phyloP scores from a whole-genome alignment of 371 early-diverging fungal genomes.

The Coemansia sp. region DNA sequence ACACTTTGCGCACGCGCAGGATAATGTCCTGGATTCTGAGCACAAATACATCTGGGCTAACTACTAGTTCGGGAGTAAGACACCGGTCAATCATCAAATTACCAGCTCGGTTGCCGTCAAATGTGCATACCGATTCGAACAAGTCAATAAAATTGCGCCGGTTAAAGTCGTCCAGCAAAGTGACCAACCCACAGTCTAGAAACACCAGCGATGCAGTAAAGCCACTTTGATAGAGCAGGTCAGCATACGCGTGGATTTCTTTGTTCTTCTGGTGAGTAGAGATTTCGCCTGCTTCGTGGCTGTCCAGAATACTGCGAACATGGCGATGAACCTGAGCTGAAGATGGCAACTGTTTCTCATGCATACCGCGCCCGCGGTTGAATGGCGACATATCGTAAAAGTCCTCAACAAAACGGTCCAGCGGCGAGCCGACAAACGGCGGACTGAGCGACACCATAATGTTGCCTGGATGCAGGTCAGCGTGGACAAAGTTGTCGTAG shows the following conservation, averaged over 20 bases:
- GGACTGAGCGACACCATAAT: slow-evolving; percentile 83
- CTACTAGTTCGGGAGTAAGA: slow-evolving; percentile 68
- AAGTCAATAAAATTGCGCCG: slow-evolving; percentile 86
- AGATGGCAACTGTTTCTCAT: slow-evolving; percentile 19
- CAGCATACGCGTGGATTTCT: slow-evolving; percentile 56
- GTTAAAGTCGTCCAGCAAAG: slow-evolving; percentile 67
- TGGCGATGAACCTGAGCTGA: slow-evolving; percentile 29
- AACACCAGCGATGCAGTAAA: slow-evolving; percentile 77
- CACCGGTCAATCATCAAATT: slow-evolving; percentile 87
- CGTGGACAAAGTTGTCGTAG: slow-evolving; percentile 89
- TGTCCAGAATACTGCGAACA: slow-evolving; percentile 26
- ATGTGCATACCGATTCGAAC: slow-evolving; percentile 80
- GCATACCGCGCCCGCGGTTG: slow-evolving; percentile 8
- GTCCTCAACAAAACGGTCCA: slow-evolving; percentile 54
- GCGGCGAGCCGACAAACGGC: slow-evolving; percentile 54
- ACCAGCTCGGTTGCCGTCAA: slow-evolving; percentile 80
- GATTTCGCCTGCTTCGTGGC: slow-evolving; percentile 30
- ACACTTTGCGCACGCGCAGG: slow-evolving; percentile 61
- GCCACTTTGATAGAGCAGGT: slow-evolving; percentile 60
- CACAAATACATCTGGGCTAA: slow-evolving; percentile 74
- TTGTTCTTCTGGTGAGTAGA: slow-evolving; percentile 8
- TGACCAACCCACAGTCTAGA: slow-evolving; percentile 89
- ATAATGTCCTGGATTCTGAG: slow-evolving; percentile 76
- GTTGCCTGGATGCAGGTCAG: slow-evolving; percentile 93
- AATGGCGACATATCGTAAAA: slow-evolving; percentile 54